Evolutionary conservation across 176 grass and related monocot species (phyloP).

Genomic region (Triticum timopheevii): DNA sequence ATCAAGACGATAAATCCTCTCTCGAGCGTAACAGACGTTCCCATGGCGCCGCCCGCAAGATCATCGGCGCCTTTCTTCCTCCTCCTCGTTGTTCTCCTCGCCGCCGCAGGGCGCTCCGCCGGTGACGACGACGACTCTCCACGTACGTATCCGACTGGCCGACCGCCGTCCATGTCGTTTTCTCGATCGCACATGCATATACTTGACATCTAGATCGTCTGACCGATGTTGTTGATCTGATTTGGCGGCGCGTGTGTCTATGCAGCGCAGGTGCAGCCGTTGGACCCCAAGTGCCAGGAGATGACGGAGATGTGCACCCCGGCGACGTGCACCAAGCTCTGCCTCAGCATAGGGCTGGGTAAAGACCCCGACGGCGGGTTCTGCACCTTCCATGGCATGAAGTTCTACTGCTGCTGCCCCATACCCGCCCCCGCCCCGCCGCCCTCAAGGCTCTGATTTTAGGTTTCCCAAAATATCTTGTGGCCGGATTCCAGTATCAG

Average conservation of each 20-base stretch:
- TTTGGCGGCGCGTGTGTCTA: not conserved
- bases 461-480: too few relatives aligned
- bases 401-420: conserved; percentile 17
- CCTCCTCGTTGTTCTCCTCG: not conserved
- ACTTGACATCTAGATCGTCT: not conserved
- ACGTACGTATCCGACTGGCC: not conserved
- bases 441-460: not conserved
- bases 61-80: not conserved
- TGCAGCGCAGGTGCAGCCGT: not conserved
- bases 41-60: not conserved
- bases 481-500: too few relatives aligned
- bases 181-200: too few relatives aligned
- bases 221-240: not conserved
- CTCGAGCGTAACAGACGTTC: not conserved
- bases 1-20: not conserved
- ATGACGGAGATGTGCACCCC: not conserved
- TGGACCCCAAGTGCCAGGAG: conserved; percentile 15
- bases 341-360: not conserved
- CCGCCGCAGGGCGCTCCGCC: not conserved
- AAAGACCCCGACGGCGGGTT: not conserved
- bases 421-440: not conserved
- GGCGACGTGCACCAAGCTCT: not conserved
- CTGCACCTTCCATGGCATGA: not conserved
- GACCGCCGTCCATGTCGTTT: not conserved
- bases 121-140: not conserved